These are phyloP conservation scores for Mucor saturninus DNA, from an alignment of 371 early-diverging fungal species.

Conservation along the genomic window DNA sequence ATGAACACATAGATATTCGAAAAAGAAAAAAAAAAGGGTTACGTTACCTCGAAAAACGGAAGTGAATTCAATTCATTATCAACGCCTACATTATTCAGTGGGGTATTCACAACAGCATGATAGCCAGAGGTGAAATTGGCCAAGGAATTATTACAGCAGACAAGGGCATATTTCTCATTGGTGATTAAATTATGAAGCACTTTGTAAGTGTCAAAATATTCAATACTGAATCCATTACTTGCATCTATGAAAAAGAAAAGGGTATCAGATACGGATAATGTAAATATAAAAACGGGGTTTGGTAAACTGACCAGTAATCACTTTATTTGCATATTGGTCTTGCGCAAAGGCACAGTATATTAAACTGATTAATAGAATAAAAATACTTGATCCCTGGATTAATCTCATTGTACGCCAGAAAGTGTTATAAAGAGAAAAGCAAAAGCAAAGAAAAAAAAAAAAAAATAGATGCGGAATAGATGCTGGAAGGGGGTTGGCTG, in stretches of 20 bases:
- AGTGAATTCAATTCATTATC: constrained; percentile 14
- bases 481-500: background rate
- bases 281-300: background rate
- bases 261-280: background rate
- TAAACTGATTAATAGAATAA: constrained; percentile 3
- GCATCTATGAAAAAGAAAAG: constrained; percentile 6
- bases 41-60: constrained; percentile 29
- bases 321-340: constrained; percentile 13
- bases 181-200: constrained; percentile 26
- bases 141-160: constrained; percentile 30
- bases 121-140: constrained; percentile 21
- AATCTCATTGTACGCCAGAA: background rate
- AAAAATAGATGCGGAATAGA: background rate
- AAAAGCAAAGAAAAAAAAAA: background rate
- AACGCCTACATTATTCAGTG: constrained; percentile 22
- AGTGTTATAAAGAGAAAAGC: background rate
- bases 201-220: constrained; percentile 36
- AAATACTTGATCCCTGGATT: background rate
- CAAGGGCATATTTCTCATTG: constrained; percentile 32
- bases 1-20: background rate
- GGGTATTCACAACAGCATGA: constrained; percentile 28
- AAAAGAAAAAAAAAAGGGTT: background rate
- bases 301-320: constrained; percentile 9
- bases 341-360: constrained; percentile 3
- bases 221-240: constrained; percentile 21